phyloP scores from a whole-genome alignment of 768 basidiomycete species.

The Pisolithus marmoratus region DNA sequence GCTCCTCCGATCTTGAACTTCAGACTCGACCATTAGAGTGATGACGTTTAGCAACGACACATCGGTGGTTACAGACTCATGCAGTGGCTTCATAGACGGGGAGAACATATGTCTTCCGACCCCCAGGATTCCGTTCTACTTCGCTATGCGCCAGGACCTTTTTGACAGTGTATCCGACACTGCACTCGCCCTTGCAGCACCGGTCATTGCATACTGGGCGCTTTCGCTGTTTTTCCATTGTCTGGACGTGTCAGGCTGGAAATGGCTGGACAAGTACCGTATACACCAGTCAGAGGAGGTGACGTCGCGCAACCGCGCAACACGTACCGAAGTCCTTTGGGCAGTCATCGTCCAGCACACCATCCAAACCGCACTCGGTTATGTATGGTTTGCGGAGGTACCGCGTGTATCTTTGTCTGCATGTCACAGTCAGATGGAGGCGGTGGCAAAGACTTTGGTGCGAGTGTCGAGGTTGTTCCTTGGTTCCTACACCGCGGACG shows the following conservation, averaged over 20 bases:
- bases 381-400: conserved; percentile 53
- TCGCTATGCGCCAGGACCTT: conserved; percentile 38
- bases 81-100: conserved; percentile 27
- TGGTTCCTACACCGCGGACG: conserved; percentile 35
- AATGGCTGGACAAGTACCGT: conserved; percentile 75
- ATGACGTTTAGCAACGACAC: conserved; percentile 12
- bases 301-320: conserved; percentile 65
- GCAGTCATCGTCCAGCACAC: conserved; percentile 85
- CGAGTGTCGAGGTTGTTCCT: conserved; percentile 33
- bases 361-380: conserved; percentile 75
- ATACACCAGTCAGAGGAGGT: conserved; percentile 88
- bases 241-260: conserved; percentile 73
- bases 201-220: conserved; percentile 81
- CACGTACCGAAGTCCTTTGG: conserved; percentile 61
- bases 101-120: conserved; percentile 33
- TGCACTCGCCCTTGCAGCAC: conserved; percentile 63
- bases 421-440: conserved; percentile 41
- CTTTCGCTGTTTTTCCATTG: conserved; percentile 74
- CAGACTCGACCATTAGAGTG: not conserved
- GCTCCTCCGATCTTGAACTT: not conserved
- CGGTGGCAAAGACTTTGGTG: conserved; percentile 35
- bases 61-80: conserved; percentile 32
- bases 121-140: conserved; percentile 50
- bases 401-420: conserved; percentile 25
- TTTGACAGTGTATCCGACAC: conserved; percentile 64